Conservation (phyloP, 441 rosid genomes). For the Corymbia citriodora region DNA sequence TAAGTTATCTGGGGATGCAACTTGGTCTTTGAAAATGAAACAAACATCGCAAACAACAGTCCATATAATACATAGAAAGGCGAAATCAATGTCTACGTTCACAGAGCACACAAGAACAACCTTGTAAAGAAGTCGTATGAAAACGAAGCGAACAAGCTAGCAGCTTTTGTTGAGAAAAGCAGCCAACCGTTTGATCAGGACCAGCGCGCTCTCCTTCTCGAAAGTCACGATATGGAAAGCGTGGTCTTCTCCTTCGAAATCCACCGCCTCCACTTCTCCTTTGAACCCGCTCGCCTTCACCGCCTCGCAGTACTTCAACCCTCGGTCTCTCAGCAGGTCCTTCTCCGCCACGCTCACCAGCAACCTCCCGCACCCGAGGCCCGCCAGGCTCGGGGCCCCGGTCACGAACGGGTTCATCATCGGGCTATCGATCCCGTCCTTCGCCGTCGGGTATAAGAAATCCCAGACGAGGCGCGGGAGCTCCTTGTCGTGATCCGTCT, state of each 20-base stretch:
- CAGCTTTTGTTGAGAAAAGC: slow-evolving; percentile 6
- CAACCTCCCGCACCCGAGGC: slow-evolving; percentile 20
- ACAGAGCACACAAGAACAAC: background rate
- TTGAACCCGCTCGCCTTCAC: slow-evolving; percentile 34
- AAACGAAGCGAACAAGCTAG: background rate
- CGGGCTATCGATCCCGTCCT: slow-evolving; percentile 20
- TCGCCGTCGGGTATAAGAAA: slow-evolving; percentile 16
- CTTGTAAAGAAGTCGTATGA: too few relatives aligned
- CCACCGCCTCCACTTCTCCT: slow-evolving; percentile 25
- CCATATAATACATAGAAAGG: background rate
- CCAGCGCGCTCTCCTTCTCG: slow-evolving; percentile 18
- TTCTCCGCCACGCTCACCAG: slow-evolving; percentile 28
- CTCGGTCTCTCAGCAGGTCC: slow-evolving; percentile 23
- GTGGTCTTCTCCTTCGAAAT: slow-evolving; percentile 32
- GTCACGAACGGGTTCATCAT: slow-evolving; percentile 21
- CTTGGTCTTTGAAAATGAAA: background rate
- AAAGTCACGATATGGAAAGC: slow-evolving; percentile 15
- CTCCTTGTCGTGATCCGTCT: background rate
- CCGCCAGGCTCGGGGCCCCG: slow-evolving; percentile 20
- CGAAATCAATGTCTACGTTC: background rate
- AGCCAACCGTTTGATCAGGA: slow-evolving; percentile 14
- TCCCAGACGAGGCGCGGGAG: slow-evolving; percentile 5
- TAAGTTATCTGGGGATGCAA: background rate
- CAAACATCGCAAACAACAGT: background rate
- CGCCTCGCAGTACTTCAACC: slow-evolving; percentile 18